A percentile compares a stretch with the other conserved stretches of the same genome.
Evolutionary conservation across 139 green algal species (phyloP).

Genomic region (Coccomyxa sp.): DNA sequence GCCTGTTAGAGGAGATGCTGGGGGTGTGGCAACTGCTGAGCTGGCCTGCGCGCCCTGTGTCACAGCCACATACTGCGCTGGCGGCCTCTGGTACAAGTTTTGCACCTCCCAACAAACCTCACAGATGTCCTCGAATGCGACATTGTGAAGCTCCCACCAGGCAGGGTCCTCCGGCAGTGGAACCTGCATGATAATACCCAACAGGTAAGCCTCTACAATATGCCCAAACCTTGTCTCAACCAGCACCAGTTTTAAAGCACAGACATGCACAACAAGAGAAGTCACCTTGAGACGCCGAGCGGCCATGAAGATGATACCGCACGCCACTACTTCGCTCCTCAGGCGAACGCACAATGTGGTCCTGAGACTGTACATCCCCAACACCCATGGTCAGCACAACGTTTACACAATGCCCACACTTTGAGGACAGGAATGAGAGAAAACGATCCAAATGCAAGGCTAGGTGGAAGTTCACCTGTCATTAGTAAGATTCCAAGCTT

Average conservation of each 20-base stretch:
- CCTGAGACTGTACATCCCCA: constrained; percentile 51
- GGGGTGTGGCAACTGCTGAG: background rate
- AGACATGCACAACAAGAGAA: background rate
- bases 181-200: constrained; percentile 21
- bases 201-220: background rate
- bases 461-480: constrained; percentile 58
- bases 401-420: too few relatives aligned
- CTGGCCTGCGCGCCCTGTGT: background rate
- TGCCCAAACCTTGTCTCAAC: background rate
- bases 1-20: background rate
- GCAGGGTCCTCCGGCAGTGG: constrained; percentile 65
- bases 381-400: too few relatives aligned
- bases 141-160: constrained; percentile 79
- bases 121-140: constrained; percentile 47
- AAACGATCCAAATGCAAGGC: background rate
- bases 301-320: constrained; percentile 81
- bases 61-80: constrained; percentile 42
- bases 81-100: constrained; percentile 51
- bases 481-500: constrained; percentile 86
- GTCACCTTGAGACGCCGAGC: constrained; percentile 62
- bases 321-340: constrained; percentile 76
- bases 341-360: constrained; percentile 86
- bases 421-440: too few relatives aligned
- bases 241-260: background rate
- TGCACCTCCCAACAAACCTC: constrained; percentile 52